Conservation (phyloP, 805 yeast genomes). For the Schizosaccharomyces cryophilus region DNA sequence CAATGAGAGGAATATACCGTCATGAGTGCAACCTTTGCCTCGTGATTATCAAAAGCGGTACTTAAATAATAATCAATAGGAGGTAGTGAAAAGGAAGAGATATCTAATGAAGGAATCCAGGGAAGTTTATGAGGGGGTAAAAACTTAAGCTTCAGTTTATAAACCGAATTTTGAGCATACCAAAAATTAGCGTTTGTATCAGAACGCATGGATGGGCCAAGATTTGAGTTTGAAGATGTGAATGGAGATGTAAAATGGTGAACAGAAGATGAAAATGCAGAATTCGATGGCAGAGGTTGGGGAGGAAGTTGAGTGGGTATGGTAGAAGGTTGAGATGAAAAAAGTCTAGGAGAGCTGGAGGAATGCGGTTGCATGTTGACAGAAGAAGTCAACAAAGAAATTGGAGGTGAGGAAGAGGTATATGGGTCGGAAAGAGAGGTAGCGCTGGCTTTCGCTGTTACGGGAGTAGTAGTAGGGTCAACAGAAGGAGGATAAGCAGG, state of each 20-base stretch:
- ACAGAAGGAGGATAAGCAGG: not conserved
- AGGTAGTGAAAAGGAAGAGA: slow-evolving; percentile 15
- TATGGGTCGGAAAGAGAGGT: not conserved
- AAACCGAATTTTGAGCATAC: not conserved
- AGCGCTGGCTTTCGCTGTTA: not conserved
- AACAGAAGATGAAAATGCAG: not conserved
- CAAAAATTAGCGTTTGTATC: not conserved
- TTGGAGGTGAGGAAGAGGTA: not conserved
- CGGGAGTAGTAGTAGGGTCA: not conserved
- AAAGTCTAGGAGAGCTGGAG: not conserved
- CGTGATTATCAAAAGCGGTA: slow-evolving; percentile 22
- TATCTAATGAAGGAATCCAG: slow-evolving; percentile 11
- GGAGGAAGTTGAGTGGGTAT: not conserved
- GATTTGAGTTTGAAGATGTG: too few species aligned
- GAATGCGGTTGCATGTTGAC: not conserved
- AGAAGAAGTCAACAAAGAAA: not conserved
- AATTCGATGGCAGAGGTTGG: not conserved
- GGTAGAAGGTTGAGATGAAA: not conserved
- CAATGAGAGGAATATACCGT: slow-evolving; percentile 43
- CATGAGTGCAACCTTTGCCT: slow-evolving; percentile 35
- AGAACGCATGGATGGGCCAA: not conserved
- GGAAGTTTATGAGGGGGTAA: not conserved
- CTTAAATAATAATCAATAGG: slow-evolving; percentile 22
- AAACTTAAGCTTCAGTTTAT: not conserved
- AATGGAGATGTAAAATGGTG: not conserved